Base-by-base conservation (phyloP, 2,329 filamentous ascomycete genomes). In the Alternaria atra region DNA sequence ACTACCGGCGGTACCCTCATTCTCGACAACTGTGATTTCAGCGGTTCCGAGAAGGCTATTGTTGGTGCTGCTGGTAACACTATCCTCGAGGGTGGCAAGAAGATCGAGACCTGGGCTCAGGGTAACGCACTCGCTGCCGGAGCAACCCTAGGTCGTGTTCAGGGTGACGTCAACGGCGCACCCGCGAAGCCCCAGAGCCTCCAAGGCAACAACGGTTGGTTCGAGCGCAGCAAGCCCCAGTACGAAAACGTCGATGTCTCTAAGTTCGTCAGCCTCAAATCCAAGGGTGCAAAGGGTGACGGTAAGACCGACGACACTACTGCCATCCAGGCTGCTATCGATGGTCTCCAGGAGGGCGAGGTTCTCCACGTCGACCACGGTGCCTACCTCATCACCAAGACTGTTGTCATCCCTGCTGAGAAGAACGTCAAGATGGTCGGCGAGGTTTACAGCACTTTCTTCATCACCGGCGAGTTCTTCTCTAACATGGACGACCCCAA, bases 391-490 rank as follows among this genome's bases (percentile, higher is more conserved):
- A 82, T 90, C 74, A 86, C 83, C 25, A 81, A 85, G 61, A 90
- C 88, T 5, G 79, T 90, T 73, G 83, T 82, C 55, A 81, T 90
- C 2, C 87, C 87, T 7, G 75, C 77, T 37, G 79, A 78, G 60
- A 91, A 90, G 83, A 87, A 93, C 73, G 89, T 94, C 82, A 91
- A 90, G 81, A 94, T 98, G 75, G 92, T 91, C 7, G 94, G 94
- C 71, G 93, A 97, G 80, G 89, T 96, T 75, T 97, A 92, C 92
- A 90, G 94, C 3, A 82, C 97, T 63, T 90, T 98, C 77, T 90
- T 97, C 85, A 94, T 92, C 27, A 87, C 89, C 52, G 94, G 94
- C 54, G 75, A 80, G 34, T 84, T 86, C 65, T 98, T 97, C 83
- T 81, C 84, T 64, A 89, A 97, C 77, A 84, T 90, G 77, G 80